Evolutionary conservation across 371 early-diverging fungal species (phyloP), one percentile per base, ranked within the genome.

Genomic region (Chytridium lagenaria): DNA sequence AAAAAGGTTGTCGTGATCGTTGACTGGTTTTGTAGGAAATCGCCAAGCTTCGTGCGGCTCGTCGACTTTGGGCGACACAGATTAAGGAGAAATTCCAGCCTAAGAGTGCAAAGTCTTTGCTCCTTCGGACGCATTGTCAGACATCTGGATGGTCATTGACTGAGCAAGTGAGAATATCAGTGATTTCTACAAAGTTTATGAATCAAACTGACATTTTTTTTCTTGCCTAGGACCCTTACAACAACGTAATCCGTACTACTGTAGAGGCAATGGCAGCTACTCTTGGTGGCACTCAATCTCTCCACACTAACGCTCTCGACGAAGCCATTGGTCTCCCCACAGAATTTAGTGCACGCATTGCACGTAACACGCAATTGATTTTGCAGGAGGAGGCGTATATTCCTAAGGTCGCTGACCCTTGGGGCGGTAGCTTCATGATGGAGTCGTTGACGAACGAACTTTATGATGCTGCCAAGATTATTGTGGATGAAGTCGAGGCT

Each of bases 371-470:
- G 0, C 94, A 94, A 84, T 74, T 94, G 64, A 92, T 94, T 66
- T 75, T 94, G 67, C 94, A 94, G 76, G 92, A 89, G 70, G 94
- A 94, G 77, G 93, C 94, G 12, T 83, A 84, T 63, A 93, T 94
- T 39, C 93, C 94, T n/a, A 87, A 87, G 70, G 90, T 88, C n/a
- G n/a, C 5, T 37, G 23, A 22, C 30, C 94, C 94, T 0, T 94
- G 92, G 92, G 94, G 92, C 2, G 94, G 94, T 15, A 90, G 91
- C n/a, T 94, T 92, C 82, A 90, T 94, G 91, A 94, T 94, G 92
- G 94, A 94, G 83, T 88, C 90, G 1, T 81, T 94, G 82, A 94
- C 94, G 37, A 87, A 92, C 73, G 87, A 90, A 38, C 83, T 94
- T 69, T 92, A 85, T 78, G 87, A 90, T 31, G 77, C 81, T 0